Evolutionary conservation across 148 eudicot species (phyloP).

Genomic region (Arctostaphylos glauca): DNA sequence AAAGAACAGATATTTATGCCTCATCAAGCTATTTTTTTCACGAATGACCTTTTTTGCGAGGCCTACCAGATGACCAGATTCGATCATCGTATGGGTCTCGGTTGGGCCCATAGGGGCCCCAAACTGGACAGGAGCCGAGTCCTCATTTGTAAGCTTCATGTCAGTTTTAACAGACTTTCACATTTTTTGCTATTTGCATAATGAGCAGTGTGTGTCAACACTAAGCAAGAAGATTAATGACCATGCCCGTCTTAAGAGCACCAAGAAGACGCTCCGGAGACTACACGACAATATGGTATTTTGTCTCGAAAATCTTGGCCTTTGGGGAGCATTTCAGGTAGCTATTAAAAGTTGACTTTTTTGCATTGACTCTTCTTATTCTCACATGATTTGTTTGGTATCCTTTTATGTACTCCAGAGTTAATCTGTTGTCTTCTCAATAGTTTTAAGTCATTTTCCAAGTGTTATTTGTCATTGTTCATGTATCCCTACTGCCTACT

Average conservation of each 20-base stretch:
- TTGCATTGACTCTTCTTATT: background rate
- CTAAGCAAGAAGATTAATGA: slow-evolving; percentile 42
- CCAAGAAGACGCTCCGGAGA: slow-evolving; percentile 59
- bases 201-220: slow-evolving; percentile 54
- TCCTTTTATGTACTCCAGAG: background rate
- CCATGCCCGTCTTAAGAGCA: slow-evolving; percentile 36
- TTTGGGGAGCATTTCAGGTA: slow-evolving; percentile 85
- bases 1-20: background rate
- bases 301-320: slow-evolving; percentile 71
- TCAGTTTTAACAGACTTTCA: slow-evolving; percentile 5
- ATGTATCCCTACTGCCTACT: background rate
- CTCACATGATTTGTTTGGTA: background rate
- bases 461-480: background rate
- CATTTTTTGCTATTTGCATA: slow-evolving; percentile 7
- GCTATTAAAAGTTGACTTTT: slow-evolving; percentile 12
- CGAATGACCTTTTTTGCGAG: background rate
- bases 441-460: background rate
- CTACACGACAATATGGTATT: slow-evolving; percentile 55
- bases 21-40: background rate
- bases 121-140: background rate
- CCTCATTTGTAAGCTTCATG: slow-evolving; percentile 6
- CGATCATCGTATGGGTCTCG: background rate
- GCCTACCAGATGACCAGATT: background rate
- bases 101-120: background rate
- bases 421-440: background rate